These are phyloP conservation scores for Ganoderma resinaceum DNA, from an alignment of 1,284 basidiomycete species.

Conservation along the genomic window DNA sequence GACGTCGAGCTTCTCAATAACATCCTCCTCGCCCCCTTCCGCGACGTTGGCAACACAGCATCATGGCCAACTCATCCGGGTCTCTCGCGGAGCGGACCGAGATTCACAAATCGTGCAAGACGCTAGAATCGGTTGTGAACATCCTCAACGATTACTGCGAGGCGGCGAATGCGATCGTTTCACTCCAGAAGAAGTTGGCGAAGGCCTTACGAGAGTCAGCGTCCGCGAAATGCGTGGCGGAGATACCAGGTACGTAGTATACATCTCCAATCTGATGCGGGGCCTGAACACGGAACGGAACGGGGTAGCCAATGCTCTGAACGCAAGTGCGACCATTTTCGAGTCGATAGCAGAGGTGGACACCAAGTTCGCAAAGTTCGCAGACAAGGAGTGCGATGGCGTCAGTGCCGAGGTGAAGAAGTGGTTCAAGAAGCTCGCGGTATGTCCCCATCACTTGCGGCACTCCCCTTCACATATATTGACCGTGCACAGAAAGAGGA, in stretches of 20 bases:
- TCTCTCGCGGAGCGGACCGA: slow-evolving; percentile 62
- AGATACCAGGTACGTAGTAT: slow-evolving; percentile 59
- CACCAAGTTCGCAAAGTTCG: slow-evolving; percentile 73
- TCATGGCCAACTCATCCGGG: slow-evolving; percentile 27
- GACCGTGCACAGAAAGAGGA: slow-evolving; percentile 70
- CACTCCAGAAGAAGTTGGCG: slow-evolving; percentile 75
- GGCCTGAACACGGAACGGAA: background rate
- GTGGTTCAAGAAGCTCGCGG: slow-evolving; percentile 83
- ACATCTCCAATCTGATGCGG: background rate
- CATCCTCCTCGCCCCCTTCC: background rate
- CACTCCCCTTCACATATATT: slow-evolving; percentile 1
- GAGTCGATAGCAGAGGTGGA: slow-evolving; percentile 75
- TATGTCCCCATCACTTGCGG: slow-evolving; percentile 39
- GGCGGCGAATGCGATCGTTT: slow-evolving; percentile 63
- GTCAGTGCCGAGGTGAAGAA: slow-evolving; percentile 77
- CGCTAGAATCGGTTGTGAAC: slow-evolving; percentile 70
- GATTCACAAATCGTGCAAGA: slow-evolving; percentile 81
- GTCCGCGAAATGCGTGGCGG: slow-evolving; percentile 61
- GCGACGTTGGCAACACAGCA: slow-evolving; percentile 3
- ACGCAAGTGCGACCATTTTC: slow-evolving; percentile 67
- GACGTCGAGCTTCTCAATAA: background rate
- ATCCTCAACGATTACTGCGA: slow-evolving; percentile 79
- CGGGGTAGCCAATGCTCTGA: slow-evolving; percentile 66
- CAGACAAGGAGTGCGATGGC: slow-evolving; percentile 74
- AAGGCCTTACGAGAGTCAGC: slow-evolving; percentile 74